Evolutionary conservation across 305 asterid genomes (phyloP), one percentile per base, ranked within the genome.

Genomic region (Andrographis paniculata): DNA sequence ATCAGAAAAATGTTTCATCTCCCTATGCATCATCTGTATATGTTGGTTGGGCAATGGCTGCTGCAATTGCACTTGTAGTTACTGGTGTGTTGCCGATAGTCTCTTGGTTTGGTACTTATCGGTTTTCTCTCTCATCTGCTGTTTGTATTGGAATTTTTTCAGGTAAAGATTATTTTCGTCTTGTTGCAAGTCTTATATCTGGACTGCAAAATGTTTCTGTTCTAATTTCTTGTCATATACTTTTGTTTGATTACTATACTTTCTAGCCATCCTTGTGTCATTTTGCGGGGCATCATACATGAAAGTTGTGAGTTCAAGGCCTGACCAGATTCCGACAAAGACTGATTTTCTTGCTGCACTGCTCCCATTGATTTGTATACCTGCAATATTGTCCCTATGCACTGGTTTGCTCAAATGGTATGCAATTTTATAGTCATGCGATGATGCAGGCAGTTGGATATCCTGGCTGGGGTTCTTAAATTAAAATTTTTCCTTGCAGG

Each of bases 61-160:
- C 97, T 59, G 86, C 76, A 52, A 79, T 92, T 61, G 95, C 97
- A 44, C 69, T 92, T 61, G 43, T 73, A 59, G 79, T 82, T 52
- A 92, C 92, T 33, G 99, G 99, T 43, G 70, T 82, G 68, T 79
- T 92, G 70, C 97, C 99, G 2, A 79, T 92, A 47, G 82, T 78
- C 51, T 92, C 99, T 33, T 92, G 99, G 99, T 92, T 92, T 61
- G 87, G 97, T 43, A 92, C 97, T 3, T 92, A 92, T 43, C 89
- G 94, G 16, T 92, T 92, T 65, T 82, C 97, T 53, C 75, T 78
- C 55, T 87, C 99, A 13, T 84, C 99, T 67, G 97, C 94, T 63
- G 66, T 72, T 45, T 92, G 88, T 63, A 61, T 84, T 60, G 99
- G 94, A 52, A 56, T 75, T 67, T 92, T 92, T 71, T 76, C 94